phyloP scores from a whole-genome alignment of 2,329 filamentous ascomycete species.

The Helicocarpus griseus region DNA sequence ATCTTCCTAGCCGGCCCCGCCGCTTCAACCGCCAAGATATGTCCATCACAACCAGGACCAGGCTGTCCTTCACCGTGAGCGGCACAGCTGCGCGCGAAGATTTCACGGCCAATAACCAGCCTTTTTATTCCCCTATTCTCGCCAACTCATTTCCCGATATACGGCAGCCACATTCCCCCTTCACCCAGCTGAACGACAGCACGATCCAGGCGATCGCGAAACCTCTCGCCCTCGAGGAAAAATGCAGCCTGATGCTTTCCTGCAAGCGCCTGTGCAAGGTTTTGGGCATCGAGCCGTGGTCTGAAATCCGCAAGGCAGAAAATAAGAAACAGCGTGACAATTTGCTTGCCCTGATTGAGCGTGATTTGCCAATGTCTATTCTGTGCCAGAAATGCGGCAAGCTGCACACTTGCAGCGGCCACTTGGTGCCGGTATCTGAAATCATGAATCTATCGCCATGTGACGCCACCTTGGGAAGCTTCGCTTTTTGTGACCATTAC shows the following conservation, averaged over 20 bases:
- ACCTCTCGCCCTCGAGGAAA: background rate
- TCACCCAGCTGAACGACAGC: background rate
- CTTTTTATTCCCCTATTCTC: too few relatives aligned
- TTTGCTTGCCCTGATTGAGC: background rate
- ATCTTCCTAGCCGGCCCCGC: too few relatives aligned
- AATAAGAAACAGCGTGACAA: background rate
- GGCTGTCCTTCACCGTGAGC: too few relatives aligned
- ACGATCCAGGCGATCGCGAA: background rate
- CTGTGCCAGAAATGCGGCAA: background rate
- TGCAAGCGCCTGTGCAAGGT: background rate
- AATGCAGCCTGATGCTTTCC: background rate
- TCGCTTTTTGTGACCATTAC: too few relatives aligned
- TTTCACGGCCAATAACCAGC: too few relatives aligned
- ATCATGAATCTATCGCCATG: too few relatives aligned
- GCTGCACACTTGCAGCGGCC: too few relatives aligned
- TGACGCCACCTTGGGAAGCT: too few relatives aligned
- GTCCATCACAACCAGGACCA: too few relatives aligned
- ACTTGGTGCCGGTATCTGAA: too few relatives aligned
- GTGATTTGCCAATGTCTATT: background rate
- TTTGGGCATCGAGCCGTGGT: background rate
- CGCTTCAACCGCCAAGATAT: too few relatives aligned
- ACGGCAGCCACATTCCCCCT: background rate
- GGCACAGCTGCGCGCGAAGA: too few relatives aligned
- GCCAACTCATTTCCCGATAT: background rate
- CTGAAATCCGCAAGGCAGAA: background rate